Evolutionary conservation across 495 filamentous ascomycete species (phyloP).

Genomic region (Oleoguttula mirabilis): DNA sequence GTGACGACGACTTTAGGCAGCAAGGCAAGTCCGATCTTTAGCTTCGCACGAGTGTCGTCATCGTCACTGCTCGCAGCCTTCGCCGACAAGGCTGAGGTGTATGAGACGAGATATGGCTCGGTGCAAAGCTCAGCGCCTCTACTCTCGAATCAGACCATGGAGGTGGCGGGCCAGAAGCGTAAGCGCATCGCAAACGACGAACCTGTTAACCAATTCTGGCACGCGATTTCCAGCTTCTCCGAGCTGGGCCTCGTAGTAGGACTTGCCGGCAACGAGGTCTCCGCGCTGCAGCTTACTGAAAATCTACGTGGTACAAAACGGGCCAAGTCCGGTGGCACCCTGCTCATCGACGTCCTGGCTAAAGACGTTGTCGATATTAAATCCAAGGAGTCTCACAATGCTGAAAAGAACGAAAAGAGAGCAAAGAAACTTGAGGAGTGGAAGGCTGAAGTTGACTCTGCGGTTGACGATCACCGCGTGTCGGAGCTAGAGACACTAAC

Average conservation of each 20-base stretch:
- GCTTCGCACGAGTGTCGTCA: slow-evolving; percentile 36
- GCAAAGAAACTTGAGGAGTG: slow-evolving; percentile 7
- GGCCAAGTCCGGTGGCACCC: slow-evolving; percentile 4
- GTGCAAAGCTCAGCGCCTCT: slow-evolving; percentile 21
- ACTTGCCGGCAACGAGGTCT: slow-evolving; percentile 19
- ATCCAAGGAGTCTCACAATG: background rate
- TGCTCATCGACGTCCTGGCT: slow-evolving; percentile 26
- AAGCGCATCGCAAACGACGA: slow-evolving; percentile 26
- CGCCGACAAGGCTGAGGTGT: slow-evolving; percentile 19
- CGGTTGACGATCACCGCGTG: slow-evolving; percentile 34
- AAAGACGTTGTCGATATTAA: slow-evolving; percentile 21
- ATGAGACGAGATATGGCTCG: slow-evolving; percentile 30
- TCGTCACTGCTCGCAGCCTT: slow-evolving; percentile 22
- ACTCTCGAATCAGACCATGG: no score
- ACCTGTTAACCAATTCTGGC: no score
- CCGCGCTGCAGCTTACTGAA: slow-evolving; percentile 25
- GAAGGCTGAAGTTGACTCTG: slow-evolving; percentile 33
- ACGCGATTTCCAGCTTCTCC: slow-evolving; percentile 16
- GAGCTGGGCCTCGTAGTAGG: slow-evolving; percentile 25
- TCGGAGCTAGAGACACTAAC: slow-evolving; percentile 43
- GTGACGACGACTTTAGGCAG: slow-evolving; percentile 28
- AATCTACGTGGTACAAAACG: slow-evolving; percentile 14
- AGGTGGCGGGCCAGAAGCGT: slow-evolving; percentile 4
- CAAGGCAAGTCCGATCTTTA: slow-evolving; percentile 1
- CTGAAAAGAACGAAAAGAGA: background rate